phyloP scores from a whole-genome alignment of 2,329 filamentous ascomycete species.

The Penicillium sp. region DNA sequence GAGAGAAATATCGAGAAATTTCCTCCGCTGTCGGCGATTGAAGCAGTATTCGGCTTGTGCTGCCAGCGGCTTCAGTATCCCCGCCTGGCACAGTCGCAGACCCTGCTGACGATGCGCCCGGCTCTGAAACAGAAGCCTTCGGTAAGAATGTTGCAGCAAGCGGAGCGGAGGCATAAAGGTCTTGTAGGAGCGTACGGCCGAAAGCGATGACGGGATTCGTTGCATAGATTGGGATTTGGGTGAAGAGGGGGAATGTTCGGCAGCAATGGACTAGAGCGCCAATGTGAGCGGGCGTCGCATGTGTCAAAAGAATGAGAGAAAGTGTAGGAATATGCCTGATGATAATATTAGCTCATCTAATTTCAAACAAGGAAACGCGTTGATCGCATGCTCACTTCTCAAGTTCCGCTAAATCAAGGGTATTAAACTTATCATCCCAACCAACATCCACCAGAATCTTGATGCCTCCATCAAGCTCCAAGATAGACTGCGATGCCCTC shows the following conservation, averaged over 20 bases:
- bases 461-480: slow-evolving; percentile 94
- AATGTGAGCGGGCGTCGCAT: slow-evolving; percentile 86
- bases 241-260: slow-evolving; percentile 91
- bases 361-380: slow-evolving; percentile 3
- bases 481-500: slow-evolving; percentile 84
- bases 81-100: slow-evolving; percentile 32
- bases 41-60: slow-evolving; percentile 50
- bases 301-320: slow-evolving; percentile 89
- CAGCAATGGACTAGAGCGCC: slow-evolving; percentile 95
- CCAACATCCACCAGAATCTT: slow-evolving; percentile 93
- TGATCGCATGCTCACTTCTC: slow-evolving; percentile 65
- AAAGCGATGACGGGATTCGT: slow-evolving; percentile 91
- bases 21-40: slow-evolving; percentile 78
- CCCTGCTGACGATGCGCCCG: slow-evolving; percentile 47
- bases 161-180: slow-evolving; percentile 86
- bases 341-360: slow-evolving; percentile 10
- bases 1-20: slow-evolving; percentile 85
- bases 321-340: slow-evolving; percentile 81
- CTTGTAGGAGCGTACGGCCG: slow-evolving; percentile 83
- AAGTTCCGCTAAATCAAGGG: slow-evolving; percentile 75
- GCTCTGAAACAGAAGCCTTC: slow-evolving; percentile 61
- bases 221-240: slow-evolving; percentile 88
- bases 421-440: slow-evolving; percentile 91
- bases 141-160: slow-evolving; percentile 83
- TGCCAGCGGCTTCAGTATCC: slow-evolving; percentile 30